phyloP scores from a whole-genome alignment of 192 early-diverging fungal genomes.

The Dimargaris verticillata region DNA sequence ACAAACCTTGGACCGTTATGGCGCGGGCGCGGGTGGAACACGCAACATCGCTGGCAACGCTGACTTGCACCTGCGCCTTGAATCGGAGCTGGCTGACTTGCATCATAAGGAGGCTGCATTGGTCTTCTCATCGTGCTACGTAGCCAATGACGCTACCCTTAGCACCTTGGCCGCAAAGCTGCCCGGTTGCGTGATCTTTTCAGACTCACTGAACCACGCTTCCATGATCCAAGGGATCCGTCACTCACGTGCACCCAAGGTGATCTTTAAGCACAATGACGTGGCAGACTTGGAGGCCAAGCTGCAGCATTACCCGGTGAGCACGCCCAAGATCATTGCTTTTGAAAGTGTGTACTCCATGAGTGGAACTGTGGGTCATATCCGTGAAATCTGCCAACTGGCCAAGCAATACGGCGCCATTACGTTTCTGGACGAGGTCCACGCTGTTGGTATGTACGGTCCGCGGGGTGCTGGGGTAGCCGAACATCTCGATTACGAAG shows the following conservation, averaged over 20 bases:
- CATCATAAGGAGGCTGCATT: conserved; percentile 84
- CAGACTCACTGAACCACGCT: conserved; percentile 89
- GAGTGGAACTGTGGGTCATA: conserved; percentile 86
- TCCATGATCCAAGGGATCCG: conserved; percentile 98
- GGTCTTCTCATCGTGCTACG: conserved; percentile 94
- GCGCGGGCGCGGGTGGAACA: conserved; percentile 95
- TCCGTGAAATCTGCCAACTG: conserved; percentile 71
- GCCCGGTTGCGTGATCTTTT: conserved; percentile 86
- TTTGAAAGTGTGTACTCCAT: conserved; percentile 97
- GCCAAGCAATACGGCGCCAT: conserved; percentile 92
- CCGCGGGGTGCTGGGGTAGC: conserved; percentile 84
- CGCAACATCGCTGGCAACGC: conserved; percentile 99
- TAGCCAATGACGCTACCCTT: conserved; percentile 93
- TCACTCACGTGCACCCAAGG: conserved; percentile 73
- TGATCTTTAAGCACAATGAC: conserved; percentile 89
- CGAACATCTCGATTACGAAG: conserved; percentile 77
- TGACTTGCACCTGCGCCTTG: conserved; percentile 80
- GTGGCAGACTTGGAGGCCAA: conserved; percentile 72
- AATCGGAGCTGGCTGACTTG: conserved; percentile 76
- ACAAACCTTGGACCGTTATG: conserved; percentile 83
- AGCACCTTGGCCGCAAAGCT: conserved; percentile 74
- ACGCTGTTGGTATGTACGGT: conserved; percentile 99
- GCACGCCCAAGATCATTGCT: conserved; percentile 85
- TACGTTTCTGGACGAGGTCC: conserved; percentile 93
- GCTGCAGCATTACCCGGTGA: conserved; percentile 59